Base-by-base conservation (phyloP, 805 yeast species). In the Diddensiella transvaalensis region DNA sequence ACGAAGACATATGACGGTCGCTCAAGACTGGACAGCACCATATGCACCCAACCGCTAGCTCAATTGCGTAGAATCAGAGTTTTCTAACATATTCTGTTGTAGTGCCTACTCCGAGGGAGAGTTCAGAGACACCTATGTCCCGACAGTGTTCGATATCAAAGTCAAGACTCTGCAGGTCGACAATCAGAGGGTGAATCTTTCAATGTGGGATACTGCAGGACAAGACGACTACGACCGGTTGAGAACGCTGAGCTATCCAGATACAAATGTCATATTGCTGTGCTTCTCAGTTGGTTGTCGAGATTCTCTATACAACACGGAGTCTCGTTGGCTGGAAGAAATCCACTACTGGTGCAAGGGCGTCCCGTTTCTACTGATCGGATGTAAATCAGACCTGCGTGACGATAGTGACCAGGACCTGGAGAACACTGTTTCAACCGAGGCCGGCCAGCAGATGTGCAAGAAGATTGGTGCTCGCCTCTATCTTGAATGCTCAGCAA, bases 151-250 rank as follows among this genome's bases (percentile, higher is more conserved):
- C 64, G 96, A 88, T 59, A 87, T 88, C 64, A 87, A 87, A 63
- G 95, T 88, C 11, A 87, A 95, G 1, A 95, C 87, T 58, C 87
- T 96, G 64, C 72, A 95, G 50, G 90, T 88, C 15, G 96, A 89
- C 60, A 96, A 96, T 1, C 87, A 87, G 56, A 83, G 90, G n/a
- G 93, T 88, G 3, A 82, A 87, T 52, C 67, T 88, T 46, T 88
- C 95, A 1, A 68, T 88, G 19, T 88, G 96, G 96, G 96, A 88
- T 63, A 88, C 96, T 1, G 96, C 96, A 0, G 91, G 93, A 2
- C 91, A 85, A 65, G 91, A 85, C 64, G 90, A 84, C 62, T 85
- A 83, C 60, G 88, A 82, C 61, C 70, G 96, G 50, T 71, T 89
- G 48, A 77, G 96, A 51, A 96, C 96, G 0, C 71, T 89, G 56